These are phyloP conservation scores for Naganishia onofrii DNA, from an alignment of 768 basidiomycete species.

Conservation along the genomic window DNA sequence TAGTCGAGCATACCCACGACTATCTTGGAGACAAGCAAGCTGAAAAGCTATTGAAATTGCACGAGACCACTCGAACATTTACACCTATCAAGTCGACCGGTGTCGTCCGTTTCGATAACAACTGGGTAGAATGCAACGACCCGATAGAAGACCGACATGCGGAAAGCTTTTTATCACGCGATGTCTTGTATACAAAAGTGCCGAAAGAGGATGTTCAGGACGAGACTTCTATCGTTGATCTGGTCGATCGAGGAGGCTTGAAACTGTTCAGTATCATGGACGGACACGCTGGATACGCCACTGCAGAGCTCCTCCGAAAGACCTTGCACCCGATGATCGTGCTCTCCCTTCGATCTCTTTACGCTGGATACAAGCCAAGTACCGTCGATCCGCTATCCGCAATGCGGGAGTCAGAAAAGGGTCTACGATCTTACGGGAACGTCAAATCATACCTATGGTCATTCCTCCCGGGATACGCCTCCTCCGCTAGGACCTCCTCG, in stretches of 20 bases:
- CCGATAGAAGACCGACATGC: constrained; percentile 88
- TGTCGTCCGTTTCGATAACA: constrained; percentile 62
- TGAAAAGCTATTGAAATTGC: constrained; percentile 4
- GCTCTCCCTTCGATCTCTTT: constrained; percentile 61
- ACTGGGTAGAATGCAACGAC: constrained; percentile 76
- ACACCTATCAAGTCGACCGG: constrained; percentile 30
- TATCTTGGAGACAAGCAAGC: constrained; percentile 5
- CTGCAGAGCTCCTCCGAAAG: constrained; percentile 72
- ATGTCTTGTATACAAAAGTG: constrained; percentile 55
- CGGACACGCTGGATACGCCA: constrained; percentile 73
- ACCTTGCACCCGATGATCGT: constrained; percentile 73
- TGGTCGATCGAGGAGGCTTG: constrained; percentile 28
- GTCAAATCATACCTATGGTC: constrained; percentile 32
- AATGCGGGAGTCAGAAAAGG: constrained; percentile 7
- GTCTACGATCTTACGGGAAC: neutral
- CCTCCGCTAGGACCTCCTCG: neutral
- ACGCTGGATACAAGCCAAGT: constrained; percentile 28
- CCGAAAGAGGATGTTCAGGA: constrained; percentile 2
- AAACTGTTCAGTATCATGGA: constrained; percentile 67
- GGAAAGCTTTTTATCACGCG: constrained; percentile 63
- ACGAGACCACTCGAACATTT: constrained; percentile 23
- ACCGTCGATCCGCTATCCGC: constrained; percentile 9
- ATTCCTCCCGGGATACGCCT: constrained; percentile 9
- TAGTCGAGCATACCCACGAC: constrained; percentile 29
- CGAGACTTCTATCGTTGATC: constrained; percentile 16